Evolutionary conservation across 805 yeast genomes (phyloP).

Genomic region (Pichia heedii): DNA sequence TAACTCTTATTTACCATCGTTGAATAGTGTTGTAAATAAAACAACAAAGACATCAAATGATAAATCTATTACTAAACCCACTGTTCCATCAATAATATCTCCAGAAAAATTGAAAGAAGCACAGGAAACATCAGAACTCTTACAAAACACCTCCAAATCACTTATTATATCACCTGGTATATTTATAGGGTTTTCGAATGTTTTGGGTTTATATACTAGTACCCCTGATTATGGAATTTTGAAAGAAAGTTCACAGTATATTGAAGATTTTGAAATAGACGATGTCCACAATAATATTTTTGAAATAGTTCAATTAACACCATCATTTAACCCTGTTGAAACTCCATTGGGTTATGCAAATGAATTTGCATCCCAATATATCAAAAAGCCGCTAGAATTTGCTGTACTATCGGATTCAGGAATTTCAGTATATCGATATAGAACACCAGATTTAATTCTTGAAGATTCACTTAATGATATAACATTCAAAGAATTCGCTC

Average conservation of each 20-base stretch:
- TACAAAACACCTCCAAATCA: slow-evolving; percentile 49
- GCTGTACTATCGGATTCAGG: slow-evolving; percentile 80
- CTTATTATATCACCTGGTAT: slow-evolving; percentile 79
- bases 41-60: not conserved
- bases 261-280: slow-evolving; percentile 75
- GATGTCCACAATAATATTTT: slow-evolving; percentile 49
- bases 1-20: not conserved
- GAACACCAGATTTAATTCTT: slow-evolving; percentile 73
- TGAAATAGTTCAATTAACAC: slow-evolving; percentile 63
- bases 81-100: slow-evolving; percentile 21
- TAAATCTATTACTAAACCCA: slow-evolving; percentile 21
- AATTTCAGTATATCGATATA: slow-evolving; percentile 63
- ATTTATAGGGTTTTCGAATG: slow-evolving; percentile 53
- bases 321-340: slow-evolving; percentile 60
- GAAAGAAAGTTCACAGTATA: slow-evolving; percentile 59
- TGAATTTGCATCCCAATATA: slow-evolving; percentile 79
- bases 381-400: slow-evolving; percentile 53
- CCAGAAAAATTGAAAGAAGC: slow-evolving; percentile 38
- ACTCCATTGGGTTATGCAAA: slow-evolving; percentile 80
- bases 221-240: slow-evolving; percentile 81
- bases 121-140: slow-evolving; percentile 45
- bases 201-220: slow-evolving; percentile 52
- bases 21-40: too few relatives aligned
- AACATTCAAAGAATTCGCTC: slow-evolving; percentile 59
- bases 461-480: slow-evolving; percentile 55